These are phyloP conservation scores for Colletotrichum tamarilloi DNA, from an alignment of 2,329 filamentous ascomycete genomes.

Conservation along the genomic window DNA sequence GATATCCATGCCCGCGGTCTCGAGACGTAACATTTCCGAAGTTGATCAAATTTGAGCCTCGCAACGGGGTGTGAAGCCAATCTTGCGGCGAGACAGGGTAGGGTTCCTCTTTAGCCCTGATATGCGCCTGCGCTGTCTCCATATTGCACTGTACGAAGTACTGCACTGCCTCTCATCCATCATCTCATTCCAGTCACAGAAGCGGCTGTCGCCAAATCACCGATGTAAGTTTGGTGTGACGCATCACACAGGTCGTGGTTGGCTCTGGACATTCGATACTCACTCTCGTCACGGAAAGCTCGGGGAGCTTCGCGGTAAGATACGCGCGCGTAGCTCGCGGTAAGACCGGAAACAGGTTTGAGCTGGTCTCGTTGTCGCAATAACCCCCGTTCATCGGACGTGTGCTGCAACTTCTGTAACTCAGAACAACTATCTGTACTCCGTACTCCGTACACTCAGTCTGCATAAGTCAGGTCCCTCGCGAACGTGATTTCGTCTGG, in stretches of 20 bases:
- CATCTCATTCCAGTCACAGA: neutral
- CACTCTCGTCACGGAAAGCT: conserved; percentile 8
- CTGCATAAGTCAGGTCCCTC: neutral
- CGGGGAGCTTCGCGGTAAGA: conserved; percentile 20
- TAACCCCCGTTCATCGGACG: conserved; percentile 21
- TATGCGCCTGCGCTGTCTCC: neutral
- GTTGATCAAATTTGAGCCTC: conserved; percentile 26
- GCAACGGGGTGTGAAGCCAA: conserved; percentile 16
- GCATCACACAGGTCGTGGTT: neutral
- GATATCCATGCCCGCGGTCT: conserved; percentile 15
- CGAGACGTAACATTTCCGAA: conserved; percentile 16
- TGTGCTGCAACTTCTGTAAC: neutral
- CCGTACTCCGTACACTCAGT: neutral
- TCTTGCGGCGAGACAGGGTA: conserved; percentile 11
- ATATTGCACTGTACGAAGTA: too few species aligned
- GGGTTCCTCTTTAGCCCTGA: neutral
- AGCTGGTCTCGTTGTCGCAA: neutral
- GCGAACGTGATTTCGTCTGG: conserved; percentile 10
- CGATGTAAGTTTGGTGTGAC: conserved; percentile 11
- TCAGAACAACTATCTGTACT: neutral
- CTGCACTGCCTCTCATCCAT: neutral
- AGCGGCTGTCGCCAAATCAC: neutral
- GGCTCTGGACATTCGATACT: neutral
- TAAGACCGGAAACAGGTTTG: conserved; percentile 12
- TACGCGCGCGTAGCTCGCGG: conserved; percentile 12